Conservation (phyloP, 345 rosid species). For the Syzygium jambos region DNA sequence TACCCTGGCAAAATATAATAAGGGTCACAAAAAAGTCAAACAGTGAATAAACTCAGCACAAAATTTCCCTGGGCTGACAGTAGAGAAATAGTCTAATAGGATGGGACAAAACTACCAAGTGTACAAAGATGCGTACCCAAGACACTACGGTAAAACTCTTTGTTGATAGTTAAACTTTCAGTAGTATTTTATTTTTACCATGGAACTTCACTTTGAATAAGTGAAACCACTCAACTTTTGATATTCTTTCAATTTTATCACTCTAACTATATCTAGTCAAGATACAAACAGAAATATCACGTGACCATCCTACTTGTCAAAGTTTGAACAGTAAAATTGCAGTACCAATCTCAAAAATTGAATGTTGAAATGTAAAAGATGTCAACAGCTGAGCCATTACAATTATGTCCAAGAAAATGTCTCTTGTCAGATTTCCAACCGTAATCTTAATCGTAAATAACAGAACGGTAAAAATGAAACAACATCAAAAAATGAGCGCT, state of each 20-base stretch:
- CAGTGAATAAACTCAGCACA: neutral
- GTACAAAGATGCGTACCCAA: neutral
- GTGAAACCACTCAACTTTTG: neutral
- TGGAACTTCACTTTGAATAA: neutral
- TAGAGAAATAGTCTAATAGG: neutral
- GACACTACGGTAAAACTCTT: neutral
- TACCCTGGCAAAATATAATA: constrained; percentile 35
- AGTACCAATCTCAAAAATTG: neutral
- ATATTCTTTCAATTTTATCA: neutral
- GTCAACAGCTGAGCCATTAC: neutral
- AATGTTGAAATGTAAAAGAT: neutral
- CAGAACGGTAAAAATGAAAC: neutral
- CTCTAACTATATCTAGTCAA: neutral
- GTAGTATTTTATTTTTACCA: neutral
- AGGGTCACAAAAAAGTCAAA: neutral
- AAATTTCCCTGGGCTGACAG: neutral
- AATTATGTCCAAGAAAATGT: neutral
- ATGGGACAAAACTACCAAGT: neutral
- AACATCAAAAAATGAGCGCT: neutral
- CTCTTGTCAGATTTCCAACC: neutral
- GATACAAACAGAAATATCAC: neutral
- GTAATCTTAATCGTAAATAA: neutral
- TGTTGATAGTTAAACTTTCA: neutral
- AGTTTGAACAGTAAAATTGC: neutral
- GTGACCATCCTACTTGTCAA: neutral